phyloP scores from a whole-genome alignment of 2,329 filamentous ascomycete species.

The Didymellaceae sp. region DNA sequence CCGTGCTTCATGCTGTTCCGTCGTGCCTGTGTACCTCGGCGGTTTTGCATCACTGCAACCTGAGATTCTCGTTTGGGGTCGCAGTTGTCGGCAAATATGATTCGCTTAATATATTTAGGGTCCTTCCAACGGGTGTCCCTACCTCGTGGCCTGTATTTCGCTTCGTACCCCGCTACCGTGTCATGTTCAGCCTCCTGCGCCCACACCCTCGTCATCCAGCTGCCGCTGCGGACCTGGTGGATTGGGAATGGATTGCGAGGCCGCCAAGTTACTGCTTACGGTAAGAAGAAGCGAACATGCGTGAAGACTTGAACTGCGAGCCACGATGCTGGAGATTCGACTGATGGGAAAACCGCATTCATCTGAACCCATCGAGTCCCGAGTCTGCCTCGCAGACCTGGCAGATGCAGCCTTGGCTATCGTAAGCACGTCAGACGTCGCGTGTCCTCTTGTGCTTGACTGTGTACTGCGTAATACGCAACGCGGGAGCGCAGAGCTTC shows the following conservation, averaged over 20 bases:
- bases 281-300: conserved; percentile 14
- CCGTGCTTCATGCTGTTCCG: too few species aligned
- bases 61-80: conserved; percentile 7
- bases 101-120: conserved; percentile 24
- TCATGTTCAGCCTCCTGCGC: conserved; percentile 20
- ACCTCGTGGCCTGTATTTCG: conserved; percentile 23
- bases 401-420: background rate
- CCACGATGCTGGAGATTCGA: background rate
- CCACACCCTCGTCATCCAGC: conserved; percentile 10
- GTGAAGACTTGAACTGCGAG: background rate
- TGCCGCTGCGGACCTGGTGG: conserved; percentile 9
- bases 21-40: too few species aligned
- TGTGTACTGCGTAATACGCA: background rate
- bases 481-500: conserved; percentile 3
- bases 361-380: background rate
- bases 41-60: background rate
- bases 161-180: conserved; percentile 26
- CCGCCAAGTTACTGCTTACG: conserved; percentile 1
- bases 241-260: conserved; percentile 15
- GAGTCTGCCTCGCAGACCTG: background rate
- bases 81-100: background rate
- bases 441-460: conserved; percentile 2
- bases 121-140: conserved; percentile 28
- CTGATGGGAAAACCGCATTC: background rate
- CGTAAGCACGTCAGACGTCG: conserved; percentile 7